Percentiles rank a stretch among this genome's conserved stretches.
These are phyloP conservation scores for Boletus rufocinnamomeus DNA, from an alignment of 768 basidiomycete species.

Conservation along the genomic window DNA sequence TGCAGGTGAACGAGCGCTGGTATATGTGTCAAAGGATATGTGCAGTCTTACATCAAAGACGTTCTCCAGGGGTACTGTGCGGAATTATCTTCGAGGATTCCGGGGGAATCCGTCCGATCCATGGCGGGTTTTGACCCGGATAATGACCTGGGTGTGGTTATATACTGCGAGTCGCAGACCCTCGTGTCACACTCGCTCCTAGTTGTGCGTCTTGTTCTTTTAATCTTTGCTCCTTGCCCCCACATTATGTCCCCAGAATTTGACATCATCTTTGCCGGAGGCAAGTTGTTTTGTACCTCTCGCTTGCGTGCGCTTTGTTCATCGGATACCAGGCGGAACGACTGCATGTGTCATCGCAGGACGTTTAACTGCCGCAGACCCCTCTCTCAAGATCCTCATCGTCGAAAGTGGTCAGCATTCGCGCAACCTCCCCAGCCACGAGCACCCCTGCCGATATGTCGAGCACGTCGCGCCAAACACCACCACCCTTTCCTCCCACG, in stretches of 20 bases:
- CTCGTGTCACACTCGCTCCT: too few species aligned
- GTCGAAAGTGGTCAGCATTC: conserved; percentile 61
- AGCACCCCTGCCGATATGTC: conserved; percentile 55
- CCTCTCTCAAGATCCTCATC: conserved; percentile 56
- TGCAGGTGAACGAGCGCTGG: too few species aligned
- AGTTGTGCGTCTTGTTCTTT: too few species aligned
- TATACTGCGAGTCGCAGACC: too few species aligned
- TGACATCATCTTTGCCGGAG: conserved; percentile 63
- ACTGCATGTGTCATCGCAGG: conserved; percentile 55
- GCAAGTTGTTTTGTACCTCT: conserved; percentile 26
- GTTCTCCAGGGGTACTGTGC: too few species aligned
- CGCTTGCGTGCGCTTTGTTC: background rate
- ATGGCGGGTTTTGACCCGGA: too few species aligned
- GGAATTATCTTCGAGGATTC: too few species aligned
- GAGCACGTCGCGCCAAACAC: conserved; percentile 41
- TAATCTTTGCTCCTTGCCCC: background rate
- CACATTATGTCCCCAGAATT: conserved; percentile 24
- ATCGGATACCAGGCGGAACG: conserved; percentile 44
- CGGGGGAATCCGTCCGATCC: too few species aligned
- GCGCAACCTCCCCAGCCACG: conserved; percentile 45
- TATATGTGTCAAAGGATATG: too few species aligned
- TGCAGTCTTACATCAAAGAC: too few species aligned
- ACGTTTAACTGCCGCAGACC: conserved; percentile 54
- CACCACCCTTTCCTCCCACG: conserved; percentile 47
- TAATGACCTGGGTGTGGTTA: too few species aligned